phyloP scores from a whole-genome alignment of 164 flowering plant genomes.

The Macadamia tetraphylla region DNA sequence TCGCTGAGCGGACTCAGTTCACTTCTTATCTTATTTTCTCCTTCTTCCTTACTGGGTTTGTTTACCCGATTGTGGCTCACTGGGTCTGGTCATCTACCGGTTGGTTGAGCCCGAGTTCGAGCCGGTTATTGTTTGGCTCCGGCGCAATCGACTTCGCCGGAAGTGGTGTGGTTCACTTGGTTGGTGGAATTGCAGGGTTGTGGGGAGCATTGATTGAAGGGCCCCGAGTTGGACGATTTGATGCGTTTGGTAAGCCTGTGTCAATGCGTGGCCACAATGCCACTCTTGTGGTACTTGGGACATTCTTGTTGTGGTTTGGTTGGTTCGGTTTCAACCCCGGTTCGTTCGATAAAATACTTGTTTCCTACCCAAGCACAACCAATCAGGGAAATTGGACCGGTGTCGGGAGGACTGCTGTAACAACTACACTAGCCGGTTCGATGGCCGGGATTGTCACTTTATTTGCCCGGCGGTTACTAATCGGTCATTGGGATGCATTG shows the following conservation, averaged over 20 bases:
- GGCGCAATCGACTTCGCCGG: constrained; percentile 67
- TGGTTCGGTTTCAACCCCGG: constrained; percentile 78
- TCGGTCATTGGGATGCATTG: constrained; percentile 63
- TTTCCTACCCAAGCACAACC: constrained; percentile 28
- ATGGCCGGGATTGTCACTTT: constrained; percentile 51
- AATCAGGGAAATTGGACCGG: constrained; percentile 53
- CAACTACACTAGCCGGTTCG: constrained; percentile 59
- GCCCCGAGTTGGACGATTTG: constrained; percentile 61
- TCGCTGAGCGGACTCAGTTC: constrained; percentile 79
- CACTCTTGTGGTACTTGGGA: constrained; percentile 58
- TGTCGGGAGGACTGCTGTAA: constrained; percentile 57
- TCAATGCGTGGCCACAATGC: constrained; percentile 63
- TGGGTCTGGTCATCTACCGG: constrained; percentile 69
- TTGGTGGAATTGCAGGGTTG: constrained; percentile 58
- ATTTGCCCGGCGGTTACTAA: constrained; percentile 43
- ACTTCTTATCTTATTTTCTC: constrained; percentile 61
- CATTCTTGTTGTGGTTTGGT: constrained; percentile 61
- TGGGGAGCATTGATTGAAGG: constrained; percentile 66
- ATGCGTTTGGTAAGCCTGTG: constrained; percentile 44
- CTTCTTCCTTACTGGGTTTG: constrained; percentile 63
- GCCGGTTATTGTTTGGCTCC: constrained; percentile 36
- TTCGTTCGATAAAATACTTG: constrained; percentile 44
- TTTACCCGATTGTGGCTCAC: constrained; percentile 67
- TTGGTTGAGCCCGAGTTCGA: constrained; percentile 42
- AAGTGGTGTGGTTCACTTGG: constrained; percentile 58